These are phyloP conservation scores for Zymoseptoria crescenta DNA, from an alignment of 2,329 filamentous ascomycete species.

Conservation along the genomic window DNA sequence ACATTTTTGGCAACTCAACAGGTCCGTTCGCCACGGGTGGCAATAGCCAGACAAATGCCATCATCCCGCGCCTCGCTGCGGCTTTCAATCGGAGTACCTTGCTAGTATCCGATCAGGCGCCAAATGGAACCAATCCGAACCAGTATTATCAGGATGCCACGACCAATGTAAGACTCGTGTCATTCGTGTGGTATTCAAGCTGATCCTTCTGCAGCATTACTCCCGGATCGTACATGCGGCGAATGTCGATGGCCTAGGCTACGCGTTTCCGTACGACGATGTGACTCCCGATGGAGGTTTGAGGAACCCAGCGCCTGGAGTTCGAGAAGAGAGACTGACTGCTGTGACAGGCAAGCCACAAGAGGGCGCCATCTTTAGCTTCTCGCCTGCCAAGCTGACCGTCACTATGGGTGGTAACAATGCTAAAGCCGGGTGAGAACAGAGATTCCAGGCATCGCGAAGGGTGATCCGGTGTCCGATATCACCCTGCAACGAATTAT, in stretches of 20 bases:
- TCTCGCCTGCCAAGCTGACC: slow-evolving; percentile 19
- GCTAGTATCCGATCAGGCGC: slow-evolving; percentile 35
- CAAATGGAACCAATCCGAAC: slow-evolving; percentile 25
- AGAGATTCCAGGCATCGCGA: neutral
- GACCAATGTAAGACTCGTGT: slow-evolving; percentile 23
- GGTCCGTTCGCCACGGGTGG: slow-evolving; percentile 49
- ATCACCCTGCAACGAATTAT: neutral
- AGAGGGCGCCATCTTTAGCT: slow-evolving; percentile 28
- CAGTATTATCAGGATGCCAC: slow-evolving; percentile 25
- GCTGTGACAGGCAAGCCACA: slow-evolving; percentile 16
- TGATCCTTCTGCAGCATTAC: slow-evolving; percentile 23
- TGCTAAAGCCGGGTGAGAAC: slow-evolving; percentile 17
- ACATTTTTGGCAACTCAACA: slow-evolving; percentile 60
- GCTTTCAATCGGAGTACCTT: slow-evolving; percentile 69
- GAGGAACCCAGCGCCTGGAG: slow-evolving; percentile 25
- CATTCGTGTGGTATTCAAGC: slow-evolving; percentile 1
- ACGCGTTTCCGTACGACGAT: slow-evolving; percentile 63
- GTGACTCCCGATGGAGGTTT: slow-evolving; percentile 51
- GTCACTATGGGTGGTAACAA: slow-evolving; percentile 26
- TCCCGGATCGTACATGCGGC: slow-evolving; percentile 28
- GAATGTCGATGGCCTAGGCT: slow-evolving; percentile 53
- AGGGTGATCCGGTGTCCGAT: neutral
- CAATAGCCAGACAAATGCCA: slow-evolving; percentile 43
- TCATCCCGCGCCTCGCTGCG: slow-evolving; percentile 66
- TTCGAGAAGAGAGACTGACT: slow-evolving; percentile 1